Evolutionary conservation across 2,329 filamentous ascomycete genomes (phyloP).

Genomic region (Cladosporium sp.): DNA sequence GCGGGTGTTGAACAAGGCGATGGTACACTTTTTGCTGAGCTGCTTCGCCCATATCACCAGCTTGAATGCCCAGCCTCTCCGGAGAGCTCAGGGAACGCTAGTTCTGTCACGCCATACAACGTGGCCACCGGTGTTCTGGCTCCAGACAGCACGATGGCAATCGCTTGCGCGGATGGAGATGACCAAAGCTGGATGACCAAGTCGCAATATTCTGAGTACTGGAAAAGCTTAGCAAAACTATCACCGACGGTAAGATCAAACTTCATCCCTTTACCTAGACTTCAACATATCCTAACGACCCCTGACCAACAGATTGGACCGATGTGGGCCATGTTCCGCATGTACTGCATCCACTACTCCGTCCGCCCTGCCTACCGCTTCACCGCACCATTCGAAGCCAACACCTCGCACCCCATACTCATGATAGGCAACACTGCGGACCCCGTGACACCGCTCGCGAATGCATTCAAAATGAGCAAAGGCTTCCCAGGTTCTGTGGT

Average conservation of each 20-base stretch:
- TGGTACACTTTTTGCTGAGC: slow-evolving; percentile 27
- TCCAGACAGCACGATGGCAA: slow-evolving; percentile 25
- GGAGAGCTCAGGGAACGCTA: not conserved
- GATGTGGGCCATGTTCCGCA: slow-evolving; percentile 34
- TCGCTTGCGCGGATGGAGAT: slow-evolving; percentile 40
- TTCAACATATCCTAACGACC: no score
- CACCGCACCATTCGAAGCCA: slow-evolving; percentile 23
- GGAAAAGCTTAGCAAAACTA: slow-evolving; percentile 29
- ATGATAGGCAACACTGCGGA: slow-evolving; percentile 32
- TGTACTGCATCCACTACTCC: slow-evolving; percentile 38
- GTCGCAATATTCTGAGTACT: slow-evolving; percentile 31
- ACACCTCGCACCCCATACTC: slow-evolving; percentile 28
- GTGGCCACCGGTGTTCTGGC: not conserved
- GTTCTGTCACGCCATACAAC: slow-evolving; percentile 10
- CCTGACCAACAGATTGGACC: slow-evolving; percentile 24
- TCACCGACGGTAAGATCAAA: slow-evolving; percentile 26
- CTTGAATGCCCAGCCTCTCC: not conserved
- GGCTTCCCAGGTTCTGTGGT: slow-evolving; percentile 28
- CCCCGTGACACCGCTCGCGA: slow-evolving; percentile 32
- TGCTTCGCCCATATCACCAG: slow-evolving; percentile 18
- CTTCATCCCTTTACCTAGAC: no score
- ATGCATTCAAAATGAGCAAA: slow-evolving; percentile 33
- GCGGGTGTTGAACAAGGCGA: slow-evolving; percentile 31
- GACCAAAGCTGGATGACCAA: slow-evolving; percentile 26
- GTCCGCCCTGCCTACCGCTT: slow-evolving; percentile 35